Evolutionary conservation across 164 flowering plant genomes (phyloP).

Genomic region (Tetrastigma voinierianum): DNA sequence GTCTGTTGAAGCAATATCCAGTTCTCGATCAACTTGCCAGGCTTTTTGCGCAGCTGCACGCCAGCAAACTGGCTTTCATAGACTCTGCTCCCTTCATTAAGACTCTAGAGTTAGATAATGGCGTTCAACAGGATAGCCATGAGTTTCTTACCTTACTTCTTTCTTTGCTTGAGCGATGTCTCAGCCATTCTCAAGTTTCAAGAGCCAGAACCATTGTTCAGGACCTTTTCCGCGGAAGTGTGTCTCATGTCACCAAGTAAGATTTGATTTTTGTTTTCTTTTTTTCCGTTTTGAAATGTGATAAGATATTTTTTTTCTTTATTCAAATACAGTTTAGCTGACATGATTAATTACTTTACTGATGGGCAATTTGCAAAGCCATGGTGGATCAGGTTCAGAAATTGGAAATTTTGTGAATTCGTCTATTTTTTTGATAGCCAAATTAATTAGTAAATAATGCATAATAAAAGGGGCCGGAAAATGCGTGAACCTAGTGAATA

Average conservation of each 20-base stretch:
- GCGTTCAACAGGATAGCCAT: slow-evolving; percentile 95
- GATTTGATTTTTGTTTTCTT: neutral
- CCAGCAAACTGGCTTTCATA: slow-evolving; percentile 69
- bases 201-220: slow-evolving; percentile 82
- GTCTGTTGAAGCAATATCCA: slow-evolving; percentile 61
- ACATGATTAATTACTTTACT: neutral
- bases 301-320: too few relatives aligned
- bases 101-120: slow-evolving; percentile 91
- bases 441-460: too few relatives aligned
- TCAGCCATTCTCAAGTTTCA: slow-evolving; percentile 57
- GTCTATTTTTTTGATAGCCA: neutral
- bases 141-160: slow-evolving; percentile 92
- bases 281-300: too few relatives aligned
- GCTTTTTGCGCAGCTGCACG: slow-evolving; percentile 84
- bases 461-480: too few relatives aligned
- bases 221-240: slow-evolving; percentile 94
- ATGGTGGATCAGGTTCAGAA: neutral
- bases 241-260: slow-evolving; percentile 92
- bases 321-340: too few relatives aligned
- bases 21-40: slow-evolving; percentile 82
- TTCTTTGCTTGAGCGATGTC: slow-evolving; percentile 81
- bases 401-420: neutral
- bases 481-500: too few relatives aligned
- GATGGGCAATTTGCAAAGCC: neutral
- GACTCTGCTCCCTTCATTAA: slow-evolving; percentile 92